Evolutionary conservation across 1,139 yeast genomes (phyloP), one percentile per base, ranked within the genome.

Genomic region (Diutina rugosa): DNA sequence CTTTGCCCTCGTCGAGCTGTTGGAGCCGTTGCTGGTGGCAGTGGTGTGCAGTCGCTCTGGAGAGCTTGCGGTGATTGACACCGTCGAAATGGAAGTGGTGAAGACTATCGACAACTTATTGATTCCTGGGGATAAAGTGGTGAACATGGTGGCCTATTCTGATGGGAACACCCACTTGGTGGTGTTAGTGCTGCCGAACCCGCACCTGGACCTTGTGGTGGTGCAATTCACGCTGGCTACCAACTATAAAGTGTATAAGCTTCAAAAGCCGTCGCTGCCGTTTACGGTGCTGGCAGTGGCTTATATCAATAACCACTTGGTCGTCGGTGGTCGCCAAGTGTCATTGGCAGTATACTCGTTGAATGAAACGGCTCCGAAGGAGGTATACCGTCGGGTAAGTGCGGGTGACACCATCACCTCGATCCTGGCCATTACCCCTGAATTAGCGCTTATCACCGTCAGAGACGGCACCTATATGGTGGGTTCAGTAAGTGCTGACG

Each of bases 391-490:
- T 5, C 16, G 32, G 10, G 12, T 32, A 1, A 32, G 41, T 38
- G 21, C 35, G n/a, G 95, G 95, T n/a, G 96, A 89, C 63, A 81
- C 95, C 0, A 80, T 87, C 4, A 83, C 96, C 0, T 76, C 84
- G 0, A 69, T 86, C 1, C 69, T 72, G 6, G 63, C 74, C 1
- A 63, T 83, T 0, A 67, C 71, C 35, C 38, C 59, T 0, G 61
- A 63, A 8, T 55, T 60, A 2, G 38, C 67, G 0, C 63, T 65
- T 2, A 59, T 83, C 14, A 81, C 89, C 0, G 79, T 84, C 44
- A 76, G 87, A 64, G 93, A 85, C 67, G 90, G 91, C 0, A 74
- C 72, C 30, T 87, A 84, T 62, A 69, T 79, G 64, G 65, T 69
- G 55, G 62, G 73, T 8, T 63, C 66, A 46, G 53, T 69, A 21